These are phyloP conservation scores for Spathaspora boniae DNA, from an alignment of 805 yeast genomes.

Conservation along the genomic window DNA sequence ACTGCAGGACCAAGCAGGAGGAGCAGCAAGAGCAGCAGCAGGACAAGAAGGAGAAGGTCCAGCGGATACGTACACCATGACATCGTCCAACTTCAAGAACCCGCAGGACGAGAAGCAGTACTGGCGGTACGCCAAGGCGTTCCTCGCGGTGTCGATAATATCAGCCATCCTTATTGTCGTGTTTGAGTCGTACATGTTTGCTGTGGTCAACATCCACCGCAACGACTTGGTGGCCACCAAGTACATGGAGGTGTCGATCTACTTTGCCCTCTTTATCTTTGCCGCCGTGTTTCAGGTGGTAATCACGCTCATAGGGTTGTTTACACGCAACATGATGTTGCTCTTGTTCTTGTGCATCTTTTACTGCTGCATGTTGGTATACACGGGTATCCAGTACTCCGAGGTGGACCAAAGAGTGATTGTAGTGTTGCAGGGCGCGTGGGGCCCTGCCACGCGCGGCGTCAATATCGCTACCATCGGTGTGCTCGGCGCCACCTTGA, in stretches of 20 bases:
- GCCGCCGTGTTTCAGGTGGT: conserved; percentile 41
- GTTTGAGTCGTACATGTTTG: conserved; percentile 39
- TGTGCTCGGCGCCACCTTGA: conserved; percentile 34
- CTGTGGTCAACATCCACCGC: conserved; percentile 34
- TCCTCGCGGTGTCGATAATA: conserved; percentile 26
- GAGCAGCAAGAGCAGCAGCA: not conserved
- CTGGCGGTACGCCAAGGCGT: conserved; percentile 9
- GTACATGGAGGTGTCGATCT: conserved; percentile 35
- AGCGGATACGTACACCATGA: not conserved
- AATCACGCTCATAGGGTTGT: conserved; percentile 36
- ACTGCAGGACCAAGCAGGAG: not conserved
- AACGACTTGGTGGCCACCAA: conserved; percentile 11
- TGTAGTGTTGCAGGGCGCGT: conserved; percentile 14
- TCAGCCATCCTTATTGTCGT: conserved; percentile 33
- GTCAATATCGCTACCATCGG: conserved; percentile 42
- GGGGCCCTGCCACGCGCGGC: conserved; percentile 32
- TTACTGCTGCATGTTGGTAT: conserved; percentile 41
- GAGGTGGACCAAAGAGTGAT: conserved; percentile 31
- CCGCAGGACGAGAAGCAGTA: conserved; percentile 5
- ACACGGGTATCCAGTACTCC: conserved; percentile 44
- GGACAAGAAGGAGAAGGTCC: not conserved
- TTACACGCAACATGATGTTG: conserved; percentile 36
- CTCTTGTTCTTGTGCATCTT: conserved; percentile 38
- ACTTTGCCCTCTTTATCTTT: conserved; percentile 46
- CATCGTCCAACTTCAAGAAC: not conserved